Percentiles rank a stretch among this genome's conserved stretches.
phyloP scores from a whole-genome alignment of 2,329 filamentous ascomycete species.

The Metarhizium rileyi region DNA sequence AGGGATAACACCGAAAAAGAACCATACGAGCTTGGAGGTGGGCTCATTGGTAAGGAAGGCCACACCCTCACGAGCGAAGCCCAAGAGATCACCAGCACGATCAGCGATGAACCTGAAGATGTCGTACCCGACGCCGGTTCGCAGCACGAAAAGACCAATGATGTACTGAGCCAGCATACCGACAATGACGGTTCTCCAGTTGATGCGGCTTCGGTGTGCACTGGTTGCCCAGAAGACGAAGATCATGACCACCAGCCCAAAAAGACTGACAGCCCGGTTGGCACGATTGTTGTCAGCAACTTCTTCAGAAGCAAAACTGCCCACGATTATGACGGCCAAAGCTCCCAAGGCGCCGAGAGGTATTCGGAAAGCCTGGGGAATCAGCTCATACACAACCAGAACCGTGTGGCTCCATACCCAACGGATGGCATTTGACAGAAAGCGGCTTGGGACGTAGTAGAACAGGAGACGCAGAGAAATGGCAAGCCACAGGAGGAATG shows the following conservation, averaged over 20 bases:
- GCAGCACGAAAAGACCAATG: slow-evolving; percentile 78
- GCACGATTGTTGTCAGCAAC: slow-evolving; percentile 64
- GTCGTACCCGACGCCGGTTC: slow-evolving; percentile 71
- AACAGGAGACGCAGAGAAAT: slow-evolving; percentile 66
- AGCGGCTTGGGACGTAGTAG: slow-evolving; percentile 59
- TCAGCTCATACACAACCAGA: slow-evolving; percentile 45
- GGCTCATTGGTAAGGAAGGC: slow-evolving; percentile 47
- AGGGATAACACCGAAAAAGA: slow-evolving; percentile 72
- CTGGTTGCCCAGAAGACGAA: slow-evolving; percentile 60
- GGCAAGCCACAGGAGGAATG: slow-evolving; percentile 70
- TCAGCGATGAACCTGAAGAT: slow-evolving; percentile 84
- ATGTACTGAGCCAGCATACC: slow-evolving; percentile 86
- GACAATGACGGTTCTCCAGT: slow-evolving; percentile 75
- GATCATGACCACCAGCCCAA: slow-evolving; percentile 67
- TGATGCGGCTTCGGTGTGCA: slow-evolving; percentile 50
- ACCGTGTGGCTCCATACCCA: slow-evolving; percentile 59
- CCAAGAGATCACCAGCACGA: slow-evolving; percentile 63
- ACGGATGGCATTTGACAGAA: slow-evolving; percentile 57
- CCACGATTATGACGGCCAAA: slow-evolving; percentile 66
- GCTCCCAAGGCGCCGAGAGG: slow-evolving; percentile 53
- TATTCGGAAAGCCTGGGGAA: slow-evolving; percentile 57
- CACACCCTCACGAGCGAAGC: slow-evolving; percentile 65
- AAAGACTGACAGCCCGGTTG: slow-evolving; percentile 72
- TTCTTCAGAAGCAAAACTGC: slow-evolving; percentile 65
- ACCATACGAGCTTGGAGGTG: slow-evolving; percentile 48